These are phyloP conservation scores for Clavariopsis aquatica DNA, from an alignment of 495 filamentous ascomycete genomes.

Conservation along the genomic window DNA sequence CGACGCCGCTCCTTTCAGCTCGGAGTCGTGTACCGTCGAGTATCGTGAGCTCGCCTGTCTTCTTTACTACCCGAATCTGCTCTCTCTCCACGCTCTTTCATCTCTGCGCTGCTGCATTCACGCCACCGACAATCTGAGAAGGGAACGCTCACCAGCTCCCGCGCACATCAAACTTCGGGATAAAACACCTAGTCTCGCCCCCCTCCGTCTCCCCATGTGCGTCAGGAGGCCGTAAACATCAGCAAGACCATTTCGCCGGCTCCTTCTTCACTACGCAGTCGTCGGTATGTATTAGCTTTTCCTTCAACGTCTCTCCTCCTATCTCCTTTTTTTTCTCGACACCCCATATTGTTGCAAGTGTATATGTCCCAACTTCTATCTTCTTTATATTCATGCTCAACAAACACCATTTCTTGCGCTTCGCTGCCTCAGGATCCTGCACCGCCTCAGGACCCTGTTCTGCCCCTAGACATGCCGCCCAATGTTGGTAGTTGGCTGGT, in stretches of 20 bases:
- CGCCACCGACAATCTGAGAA: no score
- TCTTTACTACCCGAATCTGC: background rate
- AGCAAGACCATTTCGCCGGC: no score
- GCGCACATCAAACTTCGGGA: no score
- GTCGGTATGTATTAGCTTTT: no score
- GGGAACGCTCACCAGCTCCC: no score
- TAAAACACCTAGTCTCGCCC: no score
- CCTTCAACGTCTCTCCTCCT: no score
- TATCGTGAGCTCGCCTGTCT: background rate
- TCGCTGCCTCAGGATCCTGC: background rate
- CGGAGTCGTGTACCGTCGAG: background rate
- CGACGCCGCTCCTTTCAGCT: constrained; percentile 20
- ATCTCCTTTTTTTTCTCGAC: no score
- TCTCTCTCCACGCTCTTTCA: background rate
- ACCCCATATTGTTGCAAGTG: background rate
- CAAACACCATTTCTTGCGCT: background rate
- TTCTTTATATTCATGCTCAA: background rate
- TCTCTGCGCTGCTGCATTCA: background rate
- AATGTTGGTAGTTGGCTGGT: background rate
- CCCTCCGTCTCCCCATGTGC: no score
- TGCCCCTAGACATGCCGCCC: background rate
- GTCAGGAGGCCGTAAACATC: no score
- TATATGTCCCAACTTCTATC: background rate
- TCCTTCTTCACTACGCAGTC: no score
- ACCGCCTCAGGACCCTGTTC: background rate